These are phyloP conservation scores for Yamadazyma oceani DNA, from an alignment of 1,139 yeast species.

Conservation along the genomic window DNA sequence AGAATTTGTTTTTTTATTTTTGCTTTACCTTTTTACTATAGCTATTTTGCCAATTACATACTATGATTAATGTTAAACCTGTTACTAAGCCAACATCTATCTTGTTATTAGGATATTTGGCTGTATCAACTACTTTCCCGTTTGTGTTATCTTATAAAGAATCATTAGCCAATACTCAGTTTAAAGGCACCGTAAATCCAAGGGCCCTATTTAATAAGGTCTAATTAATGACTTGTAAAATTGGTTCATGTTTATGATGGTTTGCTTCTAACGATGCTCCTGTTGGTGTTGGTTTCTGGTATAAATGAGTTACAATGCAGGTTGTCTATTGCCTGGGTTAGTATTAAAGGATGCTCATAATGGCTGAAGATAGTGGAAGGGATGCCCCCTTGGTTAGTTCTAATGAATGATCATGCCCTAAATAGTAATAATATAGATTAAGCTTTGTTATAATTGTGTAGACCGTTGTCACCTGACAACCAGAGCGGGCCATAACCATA, in stretches of 20 bases:
- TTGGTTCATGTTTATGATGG: too few species aligned
- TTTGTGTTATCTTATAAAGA: conserved; percentile 46
- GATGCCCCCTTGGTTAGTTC: background rate
- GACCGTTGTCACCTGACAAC: conserved; percentile 1
- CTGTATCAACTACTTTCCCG: conserved; percentile 42
- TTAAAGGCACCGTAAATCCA: conserved; percentile 38
- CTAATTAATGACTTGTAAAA: too few species aligned
- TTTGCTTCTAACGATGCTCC: background rate
- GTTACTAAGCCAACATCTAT: conserved; percentile 18
- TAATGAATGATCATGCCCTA: background rate
- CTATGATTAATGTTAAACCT: conserved; percentile 5
- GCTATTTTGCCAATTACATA: background rate
- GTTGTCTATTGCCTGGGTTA: background rate
- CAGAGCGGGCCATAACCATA: too few species aligned
- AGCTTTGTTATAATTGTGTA: background rate
- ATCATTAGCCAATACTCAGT: conserved; percentile 13
- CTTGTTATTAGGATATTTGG: conserved; percentile 40
- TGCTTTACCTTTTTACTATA: too few species aligned
- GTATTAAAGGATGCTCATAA: conserved; percentile 3
- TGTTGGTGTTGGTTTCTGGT: background rate
- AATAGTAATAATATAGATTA: conserved; percentile 1
- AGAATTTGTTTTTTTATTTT: background rate
- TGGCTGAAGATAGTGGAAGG: too few species aligned
- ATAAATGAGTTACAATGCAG: conserved; percentile 1
- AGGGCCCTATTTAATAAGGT: conserved; percentile 43